phyloP scores from a whole-genome alignment of 2,329 filamentous ascomycete genomes.

The Stagonosporopsis chrysanthemi region DNA sequence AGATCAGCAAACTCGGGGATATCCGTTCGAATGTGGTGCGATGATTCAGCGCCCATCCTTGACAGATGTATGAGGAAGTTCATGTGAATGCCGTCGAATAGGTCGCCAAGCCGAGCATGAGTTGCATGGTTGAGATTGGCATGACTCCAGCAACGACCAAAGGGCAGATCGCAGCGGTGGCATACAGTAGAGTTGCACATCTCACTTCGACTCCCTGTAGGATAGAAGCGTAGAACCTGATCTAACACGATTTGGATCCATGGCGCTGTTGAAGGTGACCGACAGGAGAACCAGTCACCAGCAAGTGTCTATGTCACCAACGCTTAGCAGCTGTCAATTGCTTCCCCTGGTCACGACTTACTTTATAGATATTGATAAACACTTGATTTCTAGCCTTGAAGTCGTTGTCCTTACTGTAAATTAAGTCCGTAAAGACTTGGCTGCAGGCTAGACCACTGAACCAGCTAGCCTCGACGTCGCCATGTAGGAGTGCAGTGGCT shows the following conservation, averaged over 20 bases:
- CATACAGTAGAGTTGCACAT: constrained; percentile 69
- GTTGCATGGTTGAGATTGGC: constrained; percentile 71
- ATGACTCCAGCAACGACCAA: constrained; percentile 70
- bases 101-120: constrained; percentile 53
- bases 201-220: constrained; percentile 59
- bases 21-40: constrained; percentile 19
- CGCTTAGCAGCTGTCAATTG: background rate
- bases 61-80: constrained; percentile 64
- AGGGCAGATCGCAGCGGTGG: constrained; percentile 67
- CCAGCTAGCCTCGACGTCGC: constrained; percentile 65
- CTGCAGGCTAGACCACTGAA: constrained; percentile 65
- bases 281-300: constrained; percentile 23
- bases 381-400: constrained; percentile 54
- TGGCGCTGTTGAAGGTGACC: constrained; percentile 9
- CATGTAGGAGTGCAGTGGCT: constrained; percentile 66
- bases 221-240: constrained; percentile 66
- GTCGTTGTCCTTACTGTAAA: constrained; percentile 64
- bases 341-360: background rate
- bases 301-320: background rate
- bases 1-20: constrained; percentile 11
- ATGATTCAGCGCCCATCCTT: constrained; percentile 55
- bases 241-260: constrained; percentile 26
- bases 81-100: constrained; percentile 71
- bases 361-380: constrained; percentile 18
- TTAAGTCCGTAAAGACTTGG: constrained; percentile 70